Base-by-base conservation (phyloP, 2,329 filamentous ascomycete species). In the Paracamarosporium sp. region DNA sequence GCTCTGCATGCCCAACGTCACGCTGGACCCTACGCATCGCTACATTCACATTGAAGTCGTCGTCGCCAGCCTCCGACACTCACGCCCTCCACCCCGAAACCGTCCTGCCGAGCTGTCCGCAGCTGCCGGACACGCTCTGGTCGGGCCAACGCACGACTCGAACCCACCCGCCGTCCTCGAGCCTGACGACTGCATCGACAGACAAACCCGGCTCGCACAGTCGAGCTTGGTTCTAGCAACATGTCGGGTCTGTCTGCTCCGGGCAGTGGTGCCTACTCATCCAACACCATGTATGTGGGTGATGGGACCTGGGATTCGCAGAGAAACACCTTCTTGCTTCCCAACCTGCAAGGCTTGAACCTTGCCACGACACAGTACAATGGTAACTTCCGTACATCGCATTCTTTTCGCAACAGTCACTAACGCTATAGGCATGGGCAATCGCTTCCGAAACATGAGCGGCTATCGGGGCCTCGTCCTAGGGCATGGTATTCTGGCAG, bases 281-380 rank as follows among this genome's bases (percentile, higher is more conserved):
- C 90, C 50, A 83, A 88, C 70, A 91, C 88, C n/a, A 82, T 93
- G 83, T 83, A 81, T 54, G 90, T 94, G 15, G 91, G 91, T 61
- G 91, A 94, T 73, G 91, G 91, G 22, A 94, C 91, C 31, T 95
- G 91, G 91, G 89, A 93, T 69, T 89, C 89, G 56, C 82, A 84
- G 57, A 89, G 89, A 72, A 92, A 93, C 70, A 88, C 85, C 17
- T 95, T 94, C 73, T 79, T 95, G 53, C 79, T 95, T 50, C 91
- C 91, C 33, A 93, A 93, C 70, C 79, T 95, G 44, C 82, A 88
- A 67, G 90, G 90, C 8, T 78, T 92, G 62, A 91, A 93, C 72
- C 91, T 92, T 74, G 89, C 89, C 48, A 93, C 91, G 5, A 93
- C 91, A 88, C 87, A 85, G 73, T 93, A 92, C 78, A 95, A 95